Evolutionary conservation across 192 early-diverging fungal genomes (phyloP).

Genomic region (Umbelopsis vinacea): DNA sequence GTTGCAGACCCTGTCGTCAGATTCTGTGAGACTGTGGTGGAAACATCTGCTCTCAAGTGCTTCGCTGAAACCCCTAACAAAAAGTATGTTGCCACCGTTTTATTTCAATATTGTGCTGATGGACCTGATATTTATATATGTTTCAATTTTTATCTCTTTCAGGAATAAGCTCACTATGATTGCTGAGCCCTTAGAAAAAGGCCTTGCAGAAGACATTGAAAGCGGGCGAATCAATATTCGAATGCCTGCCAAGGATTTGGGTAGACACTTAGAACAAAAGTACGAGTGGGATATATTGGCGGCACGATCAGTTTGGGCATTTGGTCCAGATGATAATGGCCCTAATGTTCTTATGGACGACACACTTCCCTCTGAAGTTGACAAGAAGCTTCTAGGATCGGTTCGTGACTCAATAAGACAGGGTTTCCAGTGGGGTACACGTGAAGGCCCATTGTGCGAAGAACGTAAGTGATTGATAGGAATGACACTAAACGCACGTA

Average conservation of each 20-base stretch:
- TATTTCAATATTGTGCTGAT: background rate
- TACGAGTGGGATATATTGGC: slow-evolving; percentile 96
- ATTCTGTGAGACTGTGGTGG: slow-evolving; percentile 95
- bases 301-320: slow-evolving; percentile 95
- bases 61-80: slow-evolving; percentile 99
- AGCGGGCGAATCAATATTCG: slow-evolving; percentile 66
- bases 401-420: slow-evolving; percentile 88
- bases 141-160: slow-evolving; percentile 17
- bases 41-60: slow-evolving; percentile 92
- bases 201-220: slow-evolving; percentile 94
- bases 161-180: slow-evolving; percentile 97
- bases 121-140: background rate
- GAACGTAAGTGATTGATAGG: slow-evolving; percentile 70
- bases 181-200: slow-evolving; percentile 90
- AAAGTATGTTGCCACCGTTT: slow-evolving; percentile 59
- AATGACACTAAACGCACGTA: slow-evolving; percentile 9
- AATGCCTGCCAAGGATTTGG: slow-evolving; percentile 78
- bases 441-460: slow-evolving; percentile 96
- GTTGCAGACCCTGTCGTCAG: slow-evolving; percentile 97
- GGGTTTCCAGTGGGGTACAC: slow-evolving; percentile 98
- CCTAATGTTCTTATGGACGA: slow-evolving; percentile 96
- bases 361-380: slow-evolving; percentile 90
- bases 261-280: slow-evolving; percentile 79
- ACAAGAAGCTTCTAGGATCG: slow-evolving; percentile 78
- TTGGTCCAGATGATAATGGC: slow-evolving; percentile 91